phyloP scores from a whole-genome alignment of 768 basidiomycete species.

The Peribolospora baueri region DNA sequence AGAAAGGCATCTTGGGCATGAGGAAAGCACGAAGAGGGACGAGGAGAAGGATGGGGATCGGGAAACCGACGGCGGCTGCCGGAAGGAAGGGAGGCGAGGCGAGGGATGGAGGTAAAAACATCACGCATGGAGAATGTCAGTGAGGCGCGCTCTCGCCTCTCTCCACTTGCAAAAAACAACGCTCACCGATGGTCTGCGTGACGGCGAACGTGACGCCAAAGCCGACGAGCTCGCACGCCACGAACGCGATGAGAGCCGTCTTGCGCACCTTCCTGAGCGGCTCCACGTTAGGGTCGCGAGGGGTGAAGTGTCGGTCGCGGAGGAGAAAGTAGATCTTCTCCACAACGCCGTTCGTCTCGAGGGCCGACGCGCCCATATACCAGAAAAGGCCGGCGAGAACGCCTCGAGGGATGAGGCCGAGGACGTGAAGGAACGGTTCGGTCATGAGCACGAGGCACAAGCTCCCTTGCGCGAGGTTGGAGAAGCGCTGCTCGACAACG shows the following conservation, averaged over 20 bases:
- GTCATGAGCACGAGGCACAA: conserved; percentile 56
- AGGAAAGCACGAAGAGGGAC: conserved; percentile 47
- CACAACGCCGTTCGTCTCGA: conserved; percentile 60
- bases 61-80: conserved; percentile 69
- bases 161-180: neutral
- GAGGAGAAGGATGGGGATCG: conserved; percentile 60
- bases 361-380: conserved; percentile 56
- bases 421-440: conserved; percentile 54
- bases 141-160: neutral
- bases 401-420: conserved; percentile 54
- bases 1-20: conserved; percentile 44
- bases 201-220: conserved; percentile 77
- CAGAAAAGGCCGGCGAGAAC: conserved; percentile 9
- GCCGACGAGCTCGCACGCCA: conserved; percentile 48
- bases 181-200: conserved; percentile 61
- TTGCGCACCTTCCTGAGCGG: conserved; percentile 52
- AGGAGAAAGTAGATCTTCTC: conserved; percentile 55
- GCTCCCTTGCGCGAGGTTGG: conserved; percentile 62
- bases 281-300: conserved; percentile 26
- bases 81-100: neutral
- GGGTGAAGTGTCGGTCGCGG: conserved; percentile 40
- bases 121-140: neutral
- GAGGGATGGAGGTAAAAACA: neutral
- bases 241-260: conserved; percentile 44
- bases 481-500: conserved; percentile 80